Base-by-base conservation (phyloP, 192 early-diverging fungal species). In the Backusella tuberculispora region DNA sequence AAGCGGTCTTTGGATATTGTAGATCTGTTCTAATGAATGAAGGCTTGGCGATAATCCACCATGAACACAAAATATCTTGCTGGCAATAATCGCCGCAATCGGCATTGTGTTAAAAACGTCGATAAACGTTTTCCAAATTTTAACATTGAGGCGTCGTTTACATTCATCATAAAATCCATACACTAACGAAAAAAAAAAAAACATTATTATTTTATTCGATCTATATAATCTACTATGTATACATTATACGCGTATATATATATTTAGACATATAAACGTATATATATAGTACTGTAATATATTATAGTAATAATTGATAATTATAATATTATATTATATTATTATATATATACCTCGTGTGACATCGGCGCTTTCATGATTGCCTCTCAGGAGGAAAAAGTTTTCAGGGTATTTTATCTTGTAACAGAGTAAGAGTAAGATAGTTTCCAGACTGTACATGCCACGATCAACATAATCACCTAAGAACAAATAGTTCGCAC, bases 81-180 rank as follows among this genome's bases (percentile, higher is more conserved):
- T 87, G 38, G 94, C 95, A 3, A 98, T 94, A 41, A 98, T 85
- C 0, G 91, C 96, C 0, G 97, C 94, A 7, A 98, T 90, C 6
- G 97, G 97, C 76, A 98, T 84, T 37, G 91, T 90, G 80, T 98
- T 96, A 82, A 98, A 98, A 19, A 92, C 89, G 80, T 95, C 92
- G 17, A 95, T 90, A 80, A 98, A 97, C 17, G 92, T 80, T 80
- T 92, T 94, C 97, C 97, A 98, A 64, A 96, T 88, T 77, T 96
- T 97, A 63, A 96, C 81, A 69, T 82, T 95, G 42, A 86, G 89
- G 41, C 95, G 84, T 34, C 95, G 91, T 76, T 97, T 97, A 86
- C 97, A 98, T 85, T 98, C 97, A 83, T 98, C 97, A 79, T 95
- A 98, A 82, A 98, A 98, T 6, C 97, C 97, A 74, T 98, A 97